Base-by-base conservation (phyloP, 2,329 filamentous ascomycete genomes). In the Cryphonectria nitschkei region DNA sequence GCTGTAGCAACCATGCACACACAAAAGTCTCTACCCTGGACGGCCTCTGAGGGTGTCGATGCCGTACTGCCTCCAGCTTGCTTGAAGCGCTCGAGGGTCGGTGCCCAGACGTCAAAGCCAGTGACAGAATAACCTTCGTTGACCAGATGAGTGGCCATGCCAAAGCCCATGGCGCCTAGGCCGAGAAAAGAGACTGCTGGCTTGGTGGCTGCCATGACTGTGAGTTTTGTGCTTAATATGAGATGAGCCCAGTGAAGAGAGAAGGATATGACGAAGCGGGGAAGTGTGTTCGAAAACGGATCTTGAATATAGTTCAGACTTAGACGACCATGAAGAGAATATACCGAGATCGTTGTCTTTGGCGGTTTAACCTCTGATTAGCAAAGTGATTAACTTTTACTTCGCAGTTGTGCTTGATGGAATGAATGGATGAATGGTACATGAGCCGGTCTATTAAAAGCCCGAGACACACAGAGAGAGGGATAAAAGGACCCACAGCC, bases 121-220 rank as follows among this genome's bases (percentile, higher is more conserved):
- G 88, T 90, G 34, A 94, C 91, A 37, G 82, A 72, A 79, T 91
- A 92, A 70, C 90, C 90, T 74, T 87, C 82, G 74, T 89, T 88
- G 76, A 93, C 83, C 62, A 94, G 87, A 77, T 93, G 87, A 72
- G 88, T 92, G 74, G 92, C 92, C 92, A 94, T 94, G 78, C 92
- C 92, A 79, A 93, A 92, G 77, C 92, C 92, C 92, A 94, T 94
- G 80, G 92, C 92, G 70, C 92, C 92, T 3, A 94, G 89, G 83
- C 92, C 92, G 74, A 92, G 90, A 80, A 93, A 93, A 74, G 88
- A 87, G 68, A 92, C 75, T 4, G 79, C 77, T 4, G 79, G 79
- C 72, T 83, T 84, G 8, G 74, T 26, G 65, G 77, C 72, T 26
- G 79, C 70, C 75, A 80, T 80, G 68, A 65, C 76, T 61, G 61